phyloP scores from a whole-genome alignment of 345 rosid genomes.

The Cardiospermum halicacabum region DNA sequence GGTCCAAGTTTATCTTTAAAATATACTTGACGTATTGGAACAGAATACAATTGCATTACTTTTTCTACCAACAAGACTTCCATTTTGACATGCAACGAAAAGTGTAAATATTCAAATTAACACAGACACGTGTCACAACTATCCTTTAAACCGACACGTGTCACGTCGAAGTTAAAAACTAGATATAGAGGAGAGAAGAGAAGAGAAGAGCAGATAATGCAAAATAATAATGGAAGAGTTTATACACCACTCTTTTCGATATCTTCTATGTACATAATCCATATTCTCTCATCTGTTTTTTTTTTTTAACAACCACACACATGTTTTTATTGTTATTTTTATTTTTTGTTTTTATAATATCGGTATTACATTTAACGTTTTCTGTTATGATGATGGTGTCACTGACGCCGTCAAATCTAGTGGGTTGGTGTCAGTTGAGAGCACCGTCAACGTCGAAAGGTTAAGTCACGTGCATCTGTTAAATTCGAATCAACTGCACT shows the following conservation, averaged over 20 bases:
- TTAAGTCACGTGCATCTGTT: not conserved
- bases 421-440: not conserved
- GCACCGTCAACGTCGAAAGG: conserved; percentile 1
- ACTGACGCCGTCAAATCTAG: conserved; percentile 13
- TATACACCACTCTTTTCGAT: conserved; percentile 16
- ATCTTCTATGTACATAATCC: not conserved
- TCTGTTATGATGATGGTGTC: no score
- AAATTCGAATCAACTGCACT: not conserved
- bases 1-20: no score
- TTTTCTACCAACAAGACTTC: not conserved
- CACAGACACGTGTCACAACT: conserved; percentile 13
- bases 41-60: not conserved
- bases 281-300: no score
- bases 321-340: no score
- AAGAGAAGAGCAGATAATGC: not conserved
- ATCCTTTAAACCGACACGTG: no score
- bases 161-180: no score
- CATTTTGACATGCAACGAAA: not conserved
- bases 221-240: not conserved
- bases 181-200: no score
- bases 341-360: no score
- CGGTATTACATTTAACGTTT: not conserved
- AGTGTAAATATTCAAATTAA: no score
- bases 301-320: no score
- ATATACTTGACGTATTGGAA: not conserved